Base-by-base conservation (phyloP, 768 basidiomycete species). In the Lactarius hengduanensis region DNA sequence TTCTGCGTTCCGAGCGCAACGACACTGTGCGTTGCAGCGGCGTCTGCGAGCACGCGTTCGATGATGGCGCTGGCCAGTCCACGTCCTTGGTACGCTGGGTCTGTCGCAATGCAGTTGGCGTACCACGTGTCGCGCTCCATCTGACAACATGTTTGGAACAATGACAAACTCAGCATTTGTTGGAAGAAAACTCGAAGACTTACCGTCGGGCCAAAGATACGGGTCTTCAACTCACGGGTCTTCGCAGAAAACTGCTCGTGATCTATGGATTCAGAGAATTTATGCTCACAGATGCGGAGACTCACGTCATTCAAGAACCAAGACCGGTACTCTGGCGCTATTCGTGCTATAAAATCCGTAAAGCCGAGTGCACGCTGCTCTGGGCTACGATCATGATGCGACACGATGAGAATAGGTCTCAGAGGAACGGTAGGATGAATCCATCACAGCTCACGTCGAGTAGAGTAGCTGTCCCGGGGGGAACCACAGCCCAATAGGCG, bases 261-360 rank as follows among this genome's bases (percentile, higher is more conserved):
- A 15, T 53, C 5, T 22, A 53, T 53, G 13, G 36, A 15, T 6
- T 53, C 15, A 8, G 2, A 1, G 10, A 62, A 8, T 20, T 18
- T 3, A 6, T 30, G 22, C 7, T 22, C 38, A 40, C 22, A 34
- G n/a, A 8, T 0, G 11, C 6, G 11, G 36, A n/a, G n/a, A 62
- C 50, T 18, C 18, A 62, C 62, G 36, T 62, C 62, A 30, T 62
- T 54, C 53, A 62, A 38, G 53, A 62, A 20, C 62, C 62, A 62
- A 9, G 20, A 26, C 13, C 50, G 47, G 38, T 62, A 40, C 54
- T 20, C 62, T 10, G 62, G 50, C 22, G 30, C n/a, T 3, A 62
- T 32, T 53, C 36, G 32, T 13, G 50, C 38, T 28, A 62, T 20
- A 1, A 62, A 38, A 22, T 62, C 62, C 15, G 53, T 32, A 15